phyloP scores from a whole-genome alignment of 805 yeast genomes.

The Kodamaea restingae region DNA sequence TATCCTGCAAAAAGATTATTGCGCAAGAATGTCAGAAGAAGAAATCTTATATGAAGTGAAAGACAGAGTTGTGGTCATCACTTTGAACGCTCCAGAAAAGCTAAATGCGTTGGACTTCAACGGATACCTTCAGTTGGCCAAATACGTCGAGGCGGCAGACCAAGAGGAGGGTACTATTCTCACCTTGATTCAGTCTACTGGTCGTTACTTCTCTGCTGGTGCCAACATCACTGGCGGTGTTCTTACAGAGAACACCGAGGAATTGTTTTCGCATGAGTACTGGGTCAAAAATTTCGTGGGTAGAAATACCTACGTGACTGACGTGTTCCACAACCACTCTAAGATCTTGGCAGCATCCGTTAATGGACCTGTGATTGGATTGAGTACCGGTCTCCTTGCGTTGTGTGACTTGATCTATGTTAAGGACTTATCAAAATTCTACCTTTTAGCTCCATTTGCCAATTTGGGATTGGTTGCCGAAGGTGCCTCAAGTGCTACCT shows the following conservation, averaged over 20 bases:
- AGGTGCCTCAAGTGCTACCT: conserved; percentile 68
- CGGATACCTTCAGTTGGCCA: conserved; percentile 60
- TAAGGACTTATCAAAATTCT: conserved; percentile 52
- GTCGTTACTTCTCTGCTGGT: conserved; percentile 79
- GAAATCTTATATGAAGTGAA: conserved; percentile 39
- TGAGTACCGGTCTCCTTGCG: conserved; percentile 69
- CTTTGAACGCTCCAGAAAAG: conserved; percentile 55
- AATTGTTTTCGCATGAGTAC: conserved; percentile 33
- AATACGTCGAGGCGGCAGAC: conserved; percentile 59
- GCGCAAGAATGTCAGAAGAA: conserved; percentile 14
- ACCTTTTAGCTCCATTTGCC: conserved; percentile 70
- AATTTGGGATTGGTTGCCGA: conserved; percentile 80
- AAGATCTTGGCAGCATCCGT: conserved; percentile 70
- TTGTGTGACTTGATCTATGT: conserved; percentile 74
- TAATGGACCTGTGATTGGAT: conserved; percentile 86
- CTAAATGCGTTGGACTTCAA: conserved; percentile 65
- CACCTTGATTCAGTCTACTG: conserved; percentile 67
- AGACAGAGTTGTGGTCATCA: conserved; percentile 56
- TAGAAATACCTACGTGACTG: conserved; percentile 66
- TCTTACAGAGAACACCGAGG: conserved; percentile 24
- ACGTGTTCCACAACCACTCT: conserved; percentile 62
- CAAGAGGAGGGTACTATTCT: conserved; percentile 54
- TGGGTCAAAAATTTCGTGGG: conserved; percentile 63
- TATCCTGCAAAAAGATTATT: background rate
- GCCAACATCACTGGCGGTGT: conserved; percentile 58